Conservation (phyloP, 208 protist species). For the Jaenimonas drosophilae region DNA sequence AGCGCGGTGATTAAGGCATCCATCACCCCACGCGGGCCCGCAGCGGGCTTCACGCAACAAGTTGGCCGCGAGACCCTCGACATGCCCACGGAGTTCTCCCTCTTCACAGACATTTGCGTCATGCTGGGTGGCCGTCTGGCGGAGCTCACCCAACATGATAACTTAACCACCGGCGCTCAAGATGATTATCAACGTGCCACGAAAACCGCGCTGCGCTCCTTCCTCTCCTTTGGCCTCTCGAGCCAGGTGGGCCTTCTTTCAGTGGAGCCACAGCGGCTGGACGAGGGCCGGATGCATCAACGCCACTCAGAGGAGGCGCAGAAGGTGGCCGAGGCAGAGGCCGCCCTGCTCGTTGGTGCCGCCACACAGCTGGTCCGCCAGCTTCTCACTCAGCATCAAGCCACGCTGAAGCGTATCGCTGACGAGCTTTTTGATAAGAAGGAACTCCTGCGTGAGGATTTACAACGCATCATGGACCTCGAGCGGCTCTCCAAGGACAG, state of each 20-base stretch:
- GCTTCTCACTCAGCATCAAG: slow-evolving; percentile 35
- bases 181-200: slow-evolving; percentile 92
- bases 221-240: slow-evolving; percentile 80
- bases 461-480: slow-evolving; percentile 45
- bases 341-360: slow-evolving; percentile 35
- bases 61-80: slow-evolving; percentile 67
- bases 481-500: slow-evolving; percentile 8
- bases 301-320: slow-evolving; percentile 49
- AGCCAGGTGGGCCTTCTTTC: slow-evolving; percentile 54
- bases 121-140: slow-evolving; percentile 94
- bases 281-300: slow-evolving; percentile 70
- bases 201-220: slow-evolving; percentile 41
- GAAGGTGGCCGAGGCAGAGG: slow-evolving; percentile 53
- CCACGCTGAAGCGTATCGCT: slow-evolving; percentile 28
- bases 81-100: slow-evolving; percentile 78
- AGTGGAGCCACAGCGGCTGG: slow-evolving; percentile 63
- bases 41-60: slow-evolving; percentile 77
- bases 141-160: slow-evolving; percentile 88
- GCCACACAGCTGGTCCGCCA: slow-evolving; percentile 34
- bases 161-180: slow-evolving; percentile 85
- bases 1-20: slow-evolving; percentile 94
- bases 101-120: slow-evolving; percentile 89
- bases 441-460: slow-evolving; percentile 64
- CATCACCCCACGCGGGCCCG: slow-evolving; percentile 87
- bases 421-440: slow-evolving; percentile 43